A percentile compares a stretch with the other conserved stretches of the same genome.
phyloP scores from a whole-genome alignment of 495 filamentous ascomycete genomes.

The Xylaria grammica region DNA sequence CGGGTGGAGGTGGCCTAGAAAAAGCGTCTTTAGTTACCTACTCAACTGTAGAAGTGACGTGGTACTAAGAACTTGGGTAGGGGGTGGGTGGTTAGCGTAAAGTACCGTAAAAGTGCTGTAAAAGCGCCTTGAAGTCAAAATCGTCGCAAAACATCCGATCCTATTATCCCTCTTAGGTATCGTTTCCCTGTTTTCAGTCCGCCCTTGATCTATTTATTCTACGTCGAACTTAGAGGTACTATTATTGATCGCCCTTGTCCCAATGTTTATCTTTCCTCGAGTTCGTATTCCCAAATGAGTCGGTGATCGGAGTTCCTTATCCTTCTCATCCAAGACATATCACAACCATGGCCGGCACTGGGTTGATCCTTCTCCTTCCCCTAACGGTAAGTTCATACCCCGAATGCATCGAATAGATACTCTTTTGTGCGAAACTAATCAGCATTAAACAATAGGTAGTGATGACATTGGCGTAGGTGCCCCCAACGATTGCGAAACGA shows the following conservation, averaged over 20 bases:
- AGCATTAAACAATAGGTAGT: constrained; percentile 56
- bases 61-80: background rate
- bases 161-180: constrained; percentile 1
- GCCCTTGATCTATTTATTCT: background rate
- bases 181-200: background rate
- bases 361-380: constrained; percentile 83
- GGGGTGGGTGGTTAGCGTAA: constrained; percentile 1
- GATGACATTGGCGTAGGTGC: constrained; percentile 90
- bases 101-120: constrained; percentile 14
- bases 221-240: background rate
- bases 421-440: constrained; percentile 2
- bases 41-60: constrained; percentile 2
- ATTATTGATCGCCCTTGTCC: background rate
- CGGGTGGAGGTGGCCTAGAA: too few species aligned
- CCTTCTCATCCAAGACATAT: constrained; percentile 27
- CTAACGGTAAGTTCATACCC: constrained; percentile 57
- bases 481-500: constrained; percentile 15
- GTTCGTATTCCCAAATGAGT: constrained; percentile 31
- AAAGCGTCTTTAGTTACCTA: too few species aligned
- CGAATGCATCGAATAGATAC: constrained; percentile 20
- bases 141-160: constrained; percentile 9
- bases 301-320: constrained; percentile 31
- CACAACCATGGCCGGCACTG: constrained; percentile 47
- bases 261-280: constrained; percentile 5
- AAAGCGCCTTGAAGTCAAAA: constrained; percentile 9